Evolutionary conservation across 805 yeast species (phyloP).

Genomic region (Barnettozyma californica): DNA sequence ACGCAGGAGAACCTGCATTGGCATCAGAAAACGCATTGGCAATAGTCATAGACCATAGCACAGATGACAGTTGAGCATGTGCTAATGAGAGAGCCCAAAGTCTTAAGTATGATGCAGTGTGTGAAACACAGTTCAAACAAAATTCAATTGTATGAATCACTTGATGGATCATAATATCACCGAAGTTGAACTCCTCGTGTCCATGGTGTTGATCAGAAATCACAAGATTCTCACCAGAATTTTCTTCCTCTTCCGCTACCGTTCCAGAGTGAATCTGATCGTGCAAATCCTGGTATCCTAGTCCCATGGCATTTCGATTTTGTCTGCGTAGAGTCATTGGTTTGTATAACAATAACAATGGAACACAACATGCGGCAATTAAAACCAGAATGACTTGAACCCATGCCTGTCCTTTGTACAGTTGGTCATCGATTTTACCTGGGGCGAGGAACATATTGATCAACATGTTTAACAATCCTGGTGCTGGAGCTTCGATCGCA

Average conservation of each 20-base stretch:
- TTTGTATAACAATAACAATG: conserved; percentile 82
- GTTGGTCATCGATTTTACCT: conserved; percentile 74
- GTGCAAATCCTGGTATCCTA: conserved; percentile 44
- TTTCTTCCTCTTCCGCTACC: conserved; percentile 35
- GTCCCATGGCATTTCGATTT: conserved; percentile 42
- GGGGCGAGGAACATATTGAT: conserved; percentile 95
- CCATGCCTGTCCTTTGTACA: conserved; percentile 73
- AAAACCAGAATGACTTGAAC: conserved; percentile 69
- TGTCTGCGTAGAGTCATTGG: conserved; percentile 67
- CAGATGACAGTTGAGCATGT: conserved; percentile 93
- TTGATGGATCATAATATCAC: conserved; percentile 96
- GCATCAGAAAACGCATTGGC: conserved; percentile 61
- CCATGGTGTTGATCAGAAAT: conserved; percentile 29
- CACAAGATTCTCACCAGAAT: conserved; percentile 42
- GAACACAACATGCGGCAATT: conserved; percentile 85
- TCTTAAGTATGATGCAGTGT: conserved; percentile 95
- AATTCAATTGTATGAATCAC: conserved; percentile 98
- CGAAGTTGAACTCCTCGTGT: conserved; percentile 60
- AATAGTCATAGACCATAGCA: conserved; percentile 91
- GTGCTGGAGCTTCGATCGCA: conserved; percentile 71
- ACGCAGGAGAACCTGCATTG: conserved; percentile 45
- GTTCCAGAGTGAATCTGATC: conserved; percentile 29
- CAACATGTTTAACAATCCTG: conserved; percentile 89
- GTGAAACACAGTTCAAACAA: conserved; percentile 94
- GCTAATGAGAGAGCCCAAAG: conserved; percentile 98